Conservation (phyloP, 1,284 basidiomycete genomes). For the Athelia sp. region DNA sequence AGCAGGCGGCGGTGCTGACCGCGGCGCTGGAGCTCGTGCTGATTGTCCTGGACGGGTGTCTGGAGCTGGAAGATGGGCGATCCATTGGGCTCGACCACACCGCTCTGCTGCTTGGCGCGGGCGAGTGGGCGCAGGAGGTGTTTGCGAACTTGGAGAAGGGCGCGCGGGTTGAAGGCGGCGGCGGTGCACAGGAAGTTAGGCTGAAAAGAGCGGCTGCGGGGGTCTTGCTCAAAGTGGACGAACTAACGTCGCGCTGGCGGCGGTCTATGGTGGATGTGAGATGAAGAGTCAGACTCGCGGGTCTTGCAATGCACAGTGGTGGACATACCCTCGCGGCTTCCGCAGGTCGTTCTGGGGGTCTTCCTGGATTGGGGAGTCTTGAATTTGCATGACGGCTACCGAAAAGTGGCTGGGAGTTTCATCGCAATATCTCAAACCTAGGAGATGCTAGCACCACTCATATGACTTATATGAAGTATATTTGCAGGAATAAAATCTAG, state of each 20-base stretch:
- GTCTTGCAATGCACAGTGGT: too few relatives aligned
- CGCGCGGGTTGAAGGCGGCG: slow-evolving; percentile 53
- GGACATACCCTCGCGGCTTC: too few relatives aligned
- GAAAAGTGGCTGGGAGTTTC: too few relatives aligned
- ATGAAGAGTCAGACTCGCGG: background rate
- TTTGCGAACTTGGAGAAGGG: slow-evolving; percentile 69
- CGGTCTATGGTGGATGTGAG: slow-evolving; percentile 56
- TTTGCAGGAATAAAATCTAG: too few relatives aligned
- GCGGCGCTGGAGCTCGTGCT: slow-evolving; percentile 76
- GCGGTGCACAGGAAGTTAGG: slow-evolving; percentile 56
- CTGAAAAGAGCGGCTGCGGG: slow-evolving; percentile 72
- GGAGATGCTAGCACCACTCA: too few relatives aligned
- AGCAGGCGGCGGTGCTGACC: slow-evolving; percentile 69
- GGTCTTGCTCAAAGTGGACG: slow-evolving; percentile 75
- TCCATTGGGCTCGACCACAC: slow-evolving; percentile 74
- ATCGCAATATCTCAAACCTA: too few relatives aligned
- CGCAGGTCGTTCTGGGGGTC: too few relatives aligned
- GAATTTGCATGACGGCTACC: too few relatives aligned
- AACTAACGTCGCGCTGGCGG: slow-evolving; percentile 72
- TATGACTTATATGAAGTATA: too few relatives aligned
- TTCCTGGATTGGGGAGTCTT: too few relatives aligned
- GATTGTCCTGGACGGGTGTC: slow-evolving; percentile 68
- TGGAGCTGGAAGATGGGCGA: slow-evolving; percentile 74
- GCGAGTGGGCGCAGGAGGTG: slow-evolving; percentile 78
- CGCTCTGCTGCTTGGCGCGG: slow-evolving; percentile 62